phyloP scores from a whole-genome alignment of 139 green algal genomes.

The Coelastrella sp. region DNA sequence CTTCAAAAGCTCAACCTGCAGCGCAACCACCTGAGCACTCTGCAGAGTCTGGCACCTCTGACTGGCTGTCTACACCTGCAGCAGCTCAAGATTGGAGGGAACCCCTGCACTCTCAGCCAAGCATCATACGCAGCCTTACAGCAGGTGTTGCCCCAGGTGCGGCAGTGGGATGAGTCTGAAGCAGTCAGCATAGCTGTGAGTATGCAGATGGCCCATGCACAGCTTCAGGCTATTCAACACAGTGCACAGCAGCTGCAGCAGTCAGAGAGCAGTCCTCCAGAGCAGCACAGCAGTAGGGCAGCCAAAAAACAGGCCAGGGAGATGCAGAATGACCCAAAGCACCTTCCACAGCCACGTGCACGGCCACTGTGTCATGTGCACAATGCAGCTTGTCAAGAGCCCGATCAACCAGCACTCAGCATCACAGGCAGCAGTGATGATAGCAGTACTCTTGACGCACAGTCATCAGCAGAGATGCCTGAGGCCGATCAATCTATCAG shows the following conservation, averaged over 20 bases:
- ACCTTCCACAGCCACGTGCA: background rate
- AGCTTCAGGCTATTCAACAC: conserved; percentile 61
- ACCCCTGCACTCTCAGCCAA: conserved; percentile 59
- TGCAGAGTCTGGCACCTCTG: conserved; percentile 72
- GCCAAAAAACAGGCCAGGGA: conserved; percentile 11
- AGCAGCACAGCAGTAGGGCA: conserved; percentile 16
- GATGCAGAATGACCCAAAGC: background rate
- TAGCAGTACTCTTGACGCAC: background rate
- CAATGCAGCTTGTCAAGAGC: background rate
- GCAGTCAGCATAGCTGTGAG: conserved; percentile 30
- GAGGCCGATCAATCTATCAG: background rate
- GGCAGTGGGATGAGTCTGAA: conserved; percentile 58
- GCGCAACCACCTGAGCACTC: conserved; percentile 65
- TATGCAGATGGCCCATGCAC: conserved; percentile 47
- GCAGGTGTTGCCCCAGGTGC: conserved; percentile 69
- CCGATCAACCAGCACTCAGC: background rate
- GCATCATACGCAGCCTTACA: conserved; percentile 51
- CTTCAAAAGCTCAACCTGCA: conserved; percentile 69
- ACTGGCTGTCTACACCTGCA: conserved; percentile 61
- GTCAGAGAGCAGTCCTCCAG: background rate
- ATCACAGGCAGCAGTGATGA: conserved; percentile 5
- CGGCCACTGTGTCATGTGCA: background rate
- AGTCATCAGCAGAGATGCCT: background rate
- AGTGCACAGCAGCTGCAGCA: conserved; percentile 27
- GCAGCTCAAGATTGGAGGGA: conserved; percentile 69